Percentiles rank a stretch among this genome's conserved stretches.
These are phyloP conservation scores for Colletotrichum lupini DNA, from an alignment of 2,329 filamentous ascomycete genomes.

Conservation along the genomic window DNA sequence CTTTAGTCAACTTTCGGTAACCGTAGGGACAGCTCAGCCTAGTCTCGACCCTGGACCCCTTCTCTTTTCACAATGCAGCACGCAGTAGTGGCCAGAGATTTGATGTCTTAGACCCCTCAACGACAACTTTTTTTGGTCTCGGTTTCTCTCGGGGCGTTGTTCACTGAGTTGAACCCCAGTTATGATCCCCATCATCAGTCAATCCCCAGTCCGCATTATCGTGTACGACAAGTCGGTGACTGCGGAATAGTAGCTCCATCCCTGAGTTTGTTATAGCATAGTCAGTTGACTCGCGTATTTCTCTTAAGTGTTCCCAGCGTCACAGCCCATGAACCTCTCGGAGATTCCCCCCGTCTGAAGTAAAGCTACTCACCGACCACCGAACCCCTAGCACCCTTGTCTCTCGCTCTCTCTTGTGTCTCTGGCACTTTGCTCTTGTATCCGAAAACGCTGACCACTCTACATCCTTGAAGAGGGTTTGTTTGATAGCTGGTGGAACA, in stretches of 20 bases:
- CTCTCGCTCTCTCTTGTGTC: not conserved
- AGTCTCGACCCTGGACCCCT: conserved; percentile 21
- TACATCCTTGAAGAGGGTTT: not conserved
- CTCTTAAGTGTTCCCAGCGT: not conserved
- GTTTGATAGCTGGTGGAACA: not conserved
- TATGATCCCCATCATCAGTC: not conserved
- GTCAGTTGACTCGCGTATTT: conserved; percentile 2
- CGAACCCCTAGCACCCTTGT: not conserved
- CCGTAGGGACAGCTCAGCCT: not conserved
- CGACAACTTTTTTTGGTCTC: not conserved
- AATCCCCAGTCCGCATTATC: not conserved
- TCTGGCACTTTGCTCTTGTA: not conserved
- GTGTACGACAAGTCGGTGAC: not conserved
- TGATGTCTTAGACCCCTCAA: conserved; percentile 20
- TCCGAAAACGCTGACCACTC: not conserved
- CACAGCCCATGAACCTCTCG: not conserved
- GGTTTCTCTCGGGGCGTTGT: conserved; percentile 1
- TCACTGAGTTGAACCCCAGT: not conserved
- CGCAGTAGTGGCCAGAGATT: not conserved
- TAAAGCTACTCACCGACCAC: not conserved
- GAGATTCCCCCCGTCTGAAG: not conserved
- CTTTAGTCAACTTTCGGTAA: not conserved
- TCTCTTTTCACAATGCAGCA: not conserved
- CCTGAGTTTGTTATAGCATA: not conserved
- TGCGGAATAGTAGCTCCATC: not conserved